Conservation (phyloP, 495 filamentous ascomycete genomes). For the Talaromyces proteolyticus region DNA sequence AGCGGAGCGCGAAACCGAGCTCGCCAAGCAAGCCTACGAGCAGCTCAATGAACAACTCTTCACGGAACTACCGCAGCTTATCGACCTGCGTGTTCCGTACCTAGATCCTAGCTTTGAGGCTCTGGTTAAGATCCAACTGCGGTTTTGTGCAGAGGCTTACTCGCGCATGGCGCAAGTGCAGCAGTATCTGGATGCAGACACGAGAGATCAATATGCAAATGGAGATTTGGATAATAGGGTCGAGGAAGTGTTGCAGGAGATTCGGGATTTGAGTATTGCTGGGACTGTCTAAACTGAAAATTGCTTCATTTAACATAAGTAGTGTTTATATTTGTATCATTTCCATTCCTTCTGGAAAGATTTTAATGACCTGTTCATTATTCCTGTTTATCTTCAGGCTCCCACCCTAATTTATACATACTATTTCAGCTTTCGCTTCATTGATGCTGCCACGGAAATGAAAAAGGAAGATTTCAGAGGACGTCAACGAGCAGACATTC, state of each 20-base stretch:
- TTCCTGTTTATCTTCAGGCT: no score
- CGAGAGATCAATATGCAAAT: constrained; percentile 90
- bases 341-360: no score
- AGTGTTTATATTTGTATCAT: neutral
- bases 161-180: constrained; percentile 97
- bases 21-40: constrained; percentile 90
- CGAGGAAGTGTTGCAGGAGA: constrained; percentile 95
- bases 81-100: constrained; percentile 94
- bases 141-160: constrained; percentile 97
- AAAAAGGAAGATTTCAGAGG: no score
- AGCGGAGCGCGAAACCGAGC: constrained; percentile 88
- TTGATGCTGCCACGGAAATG: no score
- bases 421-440: no score
- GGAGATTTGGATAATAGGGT: constrained; percentile 88
- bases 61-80: constrained; percentile 90
- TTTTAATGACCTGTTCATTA: neutral
- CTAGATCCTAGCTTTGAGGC: constrained; percentile 96
- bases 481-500: no score
- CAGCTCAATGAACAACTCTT: constrained; percentile 93
- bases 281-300: constrained; percentile 51
- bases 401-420: no score
- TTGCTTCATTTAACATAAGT: no score
- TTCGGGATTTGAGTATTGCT: constrained; percentile 91
- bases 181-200: constrained; percentile 96
- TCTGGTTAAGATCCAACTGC: constrained; percentile 94